These are phyloP conservation scores for Lactarius hengduanensis DNA, from an alignment of 768 basidiomycete species.

Conservation along the genomic window DNA sequence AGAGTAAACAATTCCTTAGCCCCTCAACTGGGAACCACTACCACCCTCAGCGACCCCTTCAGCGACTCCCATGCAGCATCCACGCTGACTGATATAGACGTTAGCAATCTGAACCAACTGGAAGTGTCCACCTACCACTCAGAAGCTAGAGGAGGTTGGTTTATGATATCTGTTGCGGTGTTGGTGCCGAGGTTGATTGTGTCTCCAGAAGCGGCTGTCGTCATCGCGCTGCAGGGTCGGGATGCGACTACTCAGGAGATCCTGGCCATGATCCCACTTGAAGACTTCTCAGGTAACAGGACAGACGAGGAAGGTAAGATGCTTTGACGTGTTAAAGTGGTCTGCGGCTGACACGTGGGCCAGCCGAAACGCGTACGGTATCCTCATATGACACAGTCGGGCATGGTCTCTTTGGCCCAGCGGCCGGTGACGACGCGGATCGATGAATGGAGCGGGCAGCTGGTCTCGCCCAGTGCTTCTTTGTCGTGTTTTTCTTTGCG, in stretches of 20 bases:
- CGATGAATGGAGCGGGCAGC: too few species aligned
- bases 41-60: not conserved
- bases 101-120: not conserved
- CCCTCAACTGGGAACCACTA: not conserved
- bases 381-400: too few species aligned
- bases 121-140: not conserved
- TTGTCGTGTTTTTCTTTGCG: too few species aligned
- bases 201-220: not conserved
- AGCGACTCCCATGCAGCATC: not conserved
- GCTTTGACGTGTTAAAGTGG: not conserved
- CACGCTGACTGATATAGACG: not conserved
- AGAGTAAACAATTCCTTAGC: too few species aligned
- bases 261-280: not conserved
- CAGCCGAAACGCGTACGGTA: not conserved
- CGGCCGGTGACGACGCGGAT: too few species aligned
- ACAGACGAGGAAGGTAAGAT: not conserved
- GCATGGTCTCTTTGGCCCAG: too few species aligned
- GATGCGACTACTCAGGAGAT: not conserved
- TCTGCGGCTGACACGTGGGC: not conserved
- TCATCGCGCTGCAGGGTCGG: not conserved
- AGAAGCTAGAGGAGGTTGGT: not conserved
- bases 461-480: too few species aligned
- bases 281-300: not conserved
- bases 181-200: not conserved
- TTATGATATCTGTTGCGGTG: not conserved